Conservation (phyloP, 148 eudicot species). For the Cornus suecica region DNA sequence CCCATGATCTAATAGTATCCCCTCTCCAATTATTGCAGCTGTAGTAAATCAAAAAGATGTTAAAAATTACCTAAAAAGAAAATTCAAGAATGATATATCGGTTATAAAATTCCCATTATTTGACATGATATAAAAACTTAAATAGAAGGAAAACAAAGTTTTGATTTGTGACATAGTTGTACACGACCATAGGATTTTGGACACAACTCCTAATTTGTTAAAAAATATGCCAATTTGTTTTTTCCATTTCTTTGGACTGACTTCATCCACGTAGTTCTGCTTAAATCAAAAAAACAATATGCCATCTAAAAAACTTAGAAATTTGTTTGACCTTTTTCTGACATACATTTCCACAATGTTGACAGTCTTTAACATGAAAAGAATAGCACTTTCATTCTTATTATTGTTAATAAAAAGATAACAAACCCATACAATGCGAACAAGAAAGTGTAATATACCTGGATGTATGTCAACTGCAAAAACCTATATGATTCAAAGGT, state of each 20-base stretch:
- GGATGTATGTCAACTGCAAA: slow-evolving; percentile 71
- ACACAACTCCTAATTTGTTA: background rate
- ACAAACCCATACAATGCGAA: background rate
- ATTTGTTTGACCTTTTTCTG: background rate
- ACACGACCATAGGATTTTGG: background rate
- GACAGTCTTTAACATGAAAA: background rate
- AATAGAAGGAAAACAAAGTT: too few species aligned
- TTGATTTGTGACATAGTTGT: background rate
- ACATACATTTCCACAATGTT: background rate
- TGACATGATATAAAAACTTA: background rate
- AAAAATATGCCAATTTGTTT: background rate
- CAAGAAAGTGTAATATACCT: slow-evolving; percentile 27
- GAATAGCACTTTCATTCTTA: background rate
- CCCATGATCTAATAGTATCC: slow-evolving; percentile 58
- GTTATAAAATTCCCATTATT: background rate
- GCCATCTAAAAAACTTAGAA: background rate
- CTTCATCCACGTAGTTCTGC: background rate
- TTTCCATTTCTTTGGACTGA: background rate
- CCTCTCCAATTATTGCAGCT: slow-evolving; percentile 66
- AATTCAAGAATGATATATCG: background rate
- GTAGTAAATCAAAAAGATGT: slow-evolving; percentile 16
- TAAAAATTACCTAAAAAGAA: background rate
- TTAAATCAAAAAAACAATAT: background rate
- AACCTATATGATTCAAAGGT: slow-evolving; percentile 30
- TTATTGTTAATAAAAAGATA: background rate